phyloP scores from a whole-genome alignment of 2,329 filamentous ascomycete species.

The Scleromitrula shiraiana region DNA sequence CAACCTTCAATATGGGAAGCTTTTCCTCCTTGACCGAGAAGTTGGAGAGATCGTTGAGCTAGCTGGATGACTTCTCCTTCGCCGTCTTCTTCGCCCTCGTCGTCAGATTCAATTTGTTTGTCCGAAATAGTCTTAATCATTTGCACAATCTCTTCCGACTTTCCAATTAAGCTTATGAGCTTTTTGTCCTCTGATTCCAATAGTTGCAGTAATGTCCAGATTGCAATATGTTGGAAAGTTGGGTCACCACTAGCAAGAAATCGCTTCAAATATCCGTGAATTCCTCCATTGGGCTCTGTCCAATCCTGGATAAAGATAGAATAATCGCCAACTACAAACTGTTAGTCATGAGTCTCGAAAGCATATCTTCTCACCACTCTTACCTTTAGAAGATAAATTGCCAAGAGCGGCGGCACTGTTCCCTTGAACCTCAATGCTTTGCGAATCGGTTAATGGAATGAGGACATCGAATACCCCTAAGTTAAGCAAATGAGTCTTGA shows the following conservation, averaged over 20 bases:
- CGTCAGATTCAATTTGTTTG: slow-evolving; percentile 78
- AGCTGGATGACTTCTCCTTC: slow-evolving; percentile 89
- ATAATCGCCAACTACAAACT: slow-evolving; percentile 81
- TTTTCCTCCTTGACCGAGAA: slow-evolving; percentile 72
- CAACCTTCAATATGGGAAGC: slow-evolving; percentile 71
- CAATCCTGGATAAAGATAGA: slow-evolving; percentile 93
- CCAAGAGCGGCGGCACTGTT: slow-evolving; percentile 95
- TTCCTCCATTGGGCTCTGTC: slow-evolving; percentile 85
- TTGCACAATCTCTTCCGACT: slow-evolving; percentile 82
- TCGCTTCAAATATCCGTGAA: slow-evolving; percentile 87
- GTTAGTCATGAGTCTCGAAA: slow-evolving; percentile 23
- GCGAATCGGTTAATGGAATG: slow-evolving; percentile 88
- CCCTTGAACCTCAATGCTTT: slow-evolving; percentile 95
- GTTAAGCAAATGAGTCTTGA: slow-evolving; percentile 84
- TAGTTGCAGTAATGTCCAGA: slow-evolving; percentile 93
- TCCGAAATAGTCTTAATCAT: slow-evolving; percentile 90
- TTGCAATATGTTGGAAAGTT: slow-evolving; percentile 98
- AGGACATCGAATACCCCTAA: slow-evolving; percentile 93
- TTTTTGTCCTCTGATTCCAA: slow-evolving; percentile 90
- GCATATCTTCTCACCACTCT: slow-evolving; percentile 19
- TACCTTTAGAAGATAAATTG: slow-evolving; percentile 95
- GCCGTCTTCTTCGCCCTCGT: slow-evolving; percentile 80
- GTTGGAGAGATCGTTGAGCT: slow-evolving; percentile 81
- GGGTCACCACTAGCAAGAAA: slow-evolving; percentile 92
- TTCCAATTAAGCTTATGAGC: slow-evolving; percentile 79